Base-by-base conservation (phyloP, 768 basidiomycete genomes). In the Nidula microcarpa region DNA sequence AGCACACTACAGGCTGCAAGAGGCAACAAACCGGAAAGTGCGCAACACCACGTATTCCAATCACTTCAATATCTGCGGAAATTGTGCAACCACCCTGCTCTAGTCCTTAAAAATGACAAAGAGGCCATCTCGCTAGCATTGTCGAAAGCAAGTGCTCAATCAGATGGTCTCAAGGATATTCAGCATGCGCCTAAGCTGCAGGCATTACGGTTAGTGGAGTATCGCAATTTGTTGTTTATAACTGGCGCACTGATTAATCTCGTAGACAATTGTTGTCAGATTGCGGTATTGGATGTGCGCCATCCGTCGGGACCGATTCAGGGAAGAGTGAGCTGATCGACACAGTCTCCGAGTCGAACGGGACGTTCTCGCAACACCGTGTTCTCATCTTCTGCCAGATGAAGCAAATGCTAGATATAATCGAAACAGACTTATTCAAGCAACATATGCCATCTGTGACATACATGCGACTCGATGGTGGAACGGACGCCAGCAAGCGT, bases 311-410 rank as follows among this genome's bases (percentile, higher is more conserved):
- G 10, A 67, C 73, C 1, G 90, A 91, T 45, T 65, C 77, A 8
- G 75, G 79, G 17, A 89, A 91, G 68, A 83, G 82, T 55, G 88
- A 91, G 59, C 66, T 82, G 13, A 80, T 79, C 34, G 86, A 91
- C 55, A 75, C 80, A 0, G 73, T 82, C 44, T 68, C 81, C 10
- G 79, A 79, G n/a, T 64, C 71, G 23, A 75, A 73, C 41, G 81
- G 78, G 1, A 65, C 81, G 23, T 89, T 94, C 65, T 91, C 96
- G 17, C 95, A 96, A 60, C 97, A 99, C 65, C 91, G 97, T n/a
- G 95, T 96, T 51, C 84, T 99, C 57, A 96, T 99, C 61, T 99
- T 99, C 74, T 98, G 96, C 63, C 97, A 99, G 73, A 92, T 98
- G 84, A 97, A 98, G 68, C 91, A 93, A 67, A 99, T 98, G 97